phyloP scores from a whole-genome alignment of 2,329 filamentous ascomycete species.

The Knoxdaviesia proteae region DNA sequence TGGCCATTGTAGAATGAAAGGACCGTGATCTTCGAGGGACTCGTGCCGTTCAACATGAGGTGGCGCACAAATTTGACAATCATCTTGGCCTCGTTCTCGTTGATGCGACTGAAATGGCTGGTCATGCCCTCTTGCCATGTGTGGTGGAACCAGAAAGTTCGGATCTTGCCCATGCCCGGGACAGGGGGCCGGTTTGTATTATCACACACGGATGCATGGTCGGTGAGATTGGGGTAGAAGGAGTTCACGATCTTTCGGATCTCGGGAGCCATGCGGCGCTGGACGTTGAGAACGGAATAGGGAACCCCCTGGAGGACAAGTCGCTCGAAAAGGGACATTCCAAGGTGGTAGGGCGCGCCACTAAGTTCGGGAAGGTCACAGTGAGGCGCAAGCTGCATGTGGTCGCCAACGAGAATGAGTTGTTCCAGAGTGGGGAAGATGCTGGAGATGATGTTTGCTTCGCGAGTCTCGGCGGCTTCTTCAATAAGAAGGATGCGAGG shows the following conservation, averaged over 20 bases:
- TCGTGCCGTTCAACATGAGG: conserved; percentile 45
- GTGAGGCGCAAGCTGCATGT: conserved; percentile 55
- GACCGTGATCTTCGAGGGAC: conserved; percentile 45
- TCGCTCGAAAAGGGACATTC: conserved; percentile 62
- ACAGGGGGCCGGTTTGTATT: conserved; percentile 15
- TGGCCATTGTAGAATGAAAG: conserved; percentile 83
- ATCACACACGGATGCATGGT: conserved; percentile 20
- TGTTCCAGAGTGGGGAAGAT: conserved; percentile 30
- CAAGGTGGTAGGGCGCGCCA: conserved; percentile 39
- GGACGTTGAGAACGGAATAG: conserved; percentile 42
- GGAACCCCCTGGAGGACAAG: conserved; percentile 45
- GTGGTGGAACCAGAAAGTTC: conserved; percentile 23
- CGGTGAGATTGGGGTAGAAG: conserved; percentile 23
- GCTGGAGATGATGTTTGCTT: conserved; percentile 34
- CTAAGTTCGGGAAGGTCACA: conserved; percentile 41
- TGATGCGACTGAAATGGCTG: conserved; percentile 43
- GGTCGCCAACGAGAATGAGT: conserved; percentile 48
- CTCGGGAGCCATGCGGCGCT: conserved; percentile 36
- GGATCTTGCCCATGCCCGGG: conserved; percentile 20
- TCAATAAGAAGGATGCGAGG: conserved; percentile 56
- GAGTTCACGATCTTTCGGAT: conserved; percentile 22
- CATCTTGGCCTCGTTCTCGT: conserved; percentile 55
- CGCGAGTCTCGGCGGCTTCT: conserved; percentile 59
- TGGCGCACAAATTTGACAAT: conserved; percentile 52
- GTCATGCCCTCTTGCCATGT: conserved; percentile 43